Conservation (phyloP, 2,329 filamentous ascomycete species). For the Macrophomina tecta region DNA sequence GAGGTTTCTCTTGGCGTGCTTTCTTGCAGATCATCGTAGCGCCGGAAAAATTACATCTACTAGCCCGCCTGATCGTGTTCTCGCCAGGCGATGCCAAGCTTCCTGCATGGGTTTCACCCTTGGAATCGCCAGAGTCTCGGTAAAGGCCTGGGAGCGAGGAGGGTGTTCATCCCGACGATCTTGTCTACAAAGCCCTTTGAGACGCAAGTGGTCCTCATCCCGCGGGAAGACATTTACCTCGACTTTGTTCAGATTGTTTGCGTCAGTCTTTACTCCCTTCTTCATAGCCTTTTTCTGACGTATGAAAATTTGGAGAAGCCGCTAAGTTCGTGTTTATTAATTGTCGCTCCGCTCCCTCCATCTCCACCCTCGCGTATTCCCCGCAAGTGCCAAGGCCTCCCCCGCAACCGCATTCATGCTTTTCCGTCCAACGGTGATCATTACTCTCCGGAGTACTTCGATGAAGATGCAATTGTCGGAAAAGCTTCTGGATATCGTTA, state of each 20-base stretch:
- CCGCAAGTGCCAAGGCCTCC: slow-evolving; percentile 19
- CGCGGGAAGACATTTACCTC: no score
- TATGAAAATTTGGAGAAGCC: background rate
- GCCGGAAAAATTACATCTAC: slow-evolving; percentile 6
- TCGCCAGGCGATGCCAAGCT: background rate
- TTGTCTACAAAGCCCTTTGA: no score
- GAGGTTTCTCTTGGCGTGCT: background rate
- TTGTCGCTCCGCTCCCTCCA: background rate
- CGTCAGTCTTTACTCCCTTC: no score
- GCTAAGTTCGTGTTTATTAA: background rate
- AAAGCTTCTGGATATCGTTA: background rate
- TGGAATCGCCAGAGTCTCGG: background rate
- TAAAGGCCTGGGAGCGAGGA: background rate
- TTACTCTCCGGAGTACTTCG: background rate
- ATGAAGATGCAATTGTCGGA: background rate
- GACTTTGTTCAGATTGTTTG: no score
- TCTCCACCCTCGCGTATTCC: slow-evolving; percentile 16
- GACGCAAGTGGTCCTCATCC: no score
- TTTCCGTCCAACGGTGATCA: slow-evolving; percentile 7
- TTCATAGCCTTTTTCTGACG: background rate
- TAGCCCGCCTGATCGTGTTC: background rate
- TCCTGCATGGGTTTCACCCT: background rate
- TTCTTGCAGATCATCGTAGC: slow-evolving; percentile 3
- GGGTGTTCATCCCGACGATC: background rate
- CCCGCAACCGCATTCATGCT: slow-evolving; percentile 7